A percentile compares a stretch with the other conserved stretches of the same genome.
Evolutionary conservation across 2,329 filamentous ascomycete genomes (phyloP).

Genomic region (Fusarium brevicatenulatum): DNA sequence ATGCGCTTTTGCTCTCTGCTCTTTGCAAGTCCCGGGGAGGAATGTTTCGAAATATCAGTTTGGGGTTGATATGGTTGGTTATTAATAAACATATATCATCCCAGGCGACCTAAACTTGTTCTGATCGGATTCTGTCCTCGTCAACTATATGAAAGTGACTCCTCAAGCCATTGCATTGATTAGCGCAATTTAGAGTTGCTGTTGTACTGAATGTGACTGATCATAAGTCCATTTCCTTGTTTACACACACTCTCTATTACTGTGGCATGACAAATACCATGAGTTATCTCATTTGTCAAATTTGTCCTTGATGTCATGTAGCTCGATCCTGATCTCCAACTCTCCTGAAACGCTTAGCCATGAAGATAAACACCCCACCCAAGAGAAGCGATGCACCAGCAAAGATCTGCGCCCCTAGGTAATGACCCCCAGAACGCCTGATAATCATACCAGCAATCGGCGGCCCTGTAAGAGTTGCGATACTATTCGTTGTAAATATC

Average conservation of each 20-base stretch:
- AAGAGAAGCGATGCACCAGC: background rate
- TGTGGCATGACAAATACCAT: background rate
- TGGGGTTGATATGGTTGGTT: too few relatives aligned
- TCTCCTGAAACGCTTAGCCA: background rate
- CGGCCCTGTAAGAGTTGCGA: background rate
- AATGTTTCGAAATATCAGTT: background rate
- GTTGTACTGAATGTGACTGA: background rate
- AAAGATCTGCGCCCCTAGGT: background rate
- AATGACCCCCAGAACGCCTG: background rate
- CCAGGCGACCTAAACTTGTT: background rate
- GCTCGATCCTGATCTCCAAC: fast-evolving
- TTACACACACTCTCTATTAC: background rate
- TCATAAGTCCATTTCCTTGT: background rate
- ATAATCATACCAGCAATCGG: background rate
- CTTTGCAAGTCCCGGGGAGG: background rate
- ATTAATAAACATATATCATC: background rate
- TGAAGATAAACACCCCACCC: background rate
- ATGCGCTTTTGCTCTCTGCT: background rate
- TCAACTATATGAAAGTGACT: fast-evolving
- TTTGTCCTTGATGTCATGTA: background rate
- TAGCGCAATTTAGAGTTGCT: background rate
- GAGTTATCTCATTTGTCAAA: background rate
- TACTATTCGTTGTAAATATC: background rate
- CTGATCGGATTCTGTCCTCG: background rate
- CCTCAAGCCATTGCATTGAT: too few relatives aligned